Base-by-base conservation (phyloP, 2,329 filamentous ascomycete genomes). In the Monilinia fructigena region DNA sequence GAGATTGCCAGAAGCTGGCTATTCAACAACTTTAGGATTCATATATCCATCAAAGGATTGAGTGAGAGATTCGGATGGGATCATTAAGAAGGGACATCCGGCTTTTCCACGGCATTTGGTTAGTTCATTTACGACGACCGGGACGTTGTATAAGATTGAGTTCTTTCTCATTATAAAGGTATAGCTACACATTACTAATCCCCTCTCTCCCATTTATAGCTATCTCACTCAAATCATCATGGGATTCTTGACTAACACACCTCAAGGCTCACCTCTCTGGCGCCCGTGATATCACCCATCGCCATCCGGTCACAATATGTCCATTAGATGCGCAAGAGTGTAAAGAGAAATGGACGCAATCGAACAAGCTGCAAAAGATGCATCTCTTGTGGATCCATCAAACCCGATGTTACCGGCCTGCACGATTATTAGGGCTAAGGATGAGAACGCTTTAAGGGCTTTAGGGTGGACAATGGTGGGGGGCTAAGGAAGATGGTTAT, bases 311-410 rank as follows among this genome's bases (percentile, higher is more conserved):
- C 67, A 92, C 98, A 45, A 95, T 98, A 62, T 98, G 94, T 74
- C 94, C 95, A 0, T 87, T 97, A 69, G 95, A 99, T 75, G 92
- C 97, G 75, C 92, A 96, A 71, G 91, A 90, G 20, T 99, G 95
- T 80, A 97, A 96, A 78, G 93, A 97, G 76, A 98, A 80, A 97
- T 99, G 92, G 93, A 97, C 74, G 93, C 93, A 48, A 98, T 99
- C 70, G 93, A 97, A 76, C 92, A 97, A 78, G 91, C 95, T 0
- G 95, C 95, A 54, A 94, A 93, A 78, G 94, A 98, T 73, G 94
- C 95, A 2, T 90, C 91, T 20, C 87, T 91, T 69, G 89, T 98
- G 68, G 92, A 94, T 72, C 90, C 90, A 0, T 92, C 96, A 69
- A 95, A 95, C 73, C 95, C 93, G 0, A 93, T 96, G 89, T 79